phyloP scores from a whole-genome alignment of 2,329 filamentous ascomycete species.

The Hypoxylon sp. region DNA sequence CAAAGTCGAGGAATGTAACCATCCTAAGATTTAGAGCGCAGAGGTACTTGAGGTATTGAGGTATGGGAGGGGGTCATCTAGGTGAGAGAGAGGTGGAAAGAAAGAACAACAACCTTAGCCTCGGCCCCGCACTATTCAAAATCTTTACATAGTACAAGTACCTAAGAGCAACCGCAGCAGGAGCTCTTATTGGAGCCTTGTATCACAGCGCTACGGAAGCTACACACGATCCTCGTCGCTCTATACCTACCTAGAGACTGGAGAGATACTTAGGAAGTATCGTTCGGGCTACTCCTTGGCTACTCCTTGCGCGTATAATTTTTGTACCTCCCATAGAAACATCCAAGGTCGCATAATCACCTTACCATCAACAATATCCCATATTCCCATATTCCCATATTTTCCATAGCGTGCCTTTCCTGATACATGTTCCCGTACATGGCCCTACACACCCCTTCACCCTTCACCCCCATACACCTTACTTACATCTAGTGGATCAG shows the following conservation, averaged over 20 bases:
- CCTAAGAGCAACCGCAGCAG: conserved; percentile 32
- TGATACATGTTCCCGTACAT: conserved; percentile 9
- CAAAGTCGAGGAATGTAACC: conserved; percentile 17
- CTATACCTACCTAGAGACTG: conserved; percentile 18
- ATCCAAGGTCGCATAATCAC: conserved; percentile 26
- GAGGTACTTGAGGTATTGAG: conserved; percentile 22
- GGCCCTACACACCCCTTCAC: conserved; percentile 14
- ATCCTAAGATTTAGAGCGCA: conserved; percentile 9
- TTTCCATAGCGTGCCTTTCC: background rate
- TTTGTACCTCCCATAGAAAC: conserved; percentile 9
- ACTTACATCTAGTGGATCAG: conserved; percentile 41
- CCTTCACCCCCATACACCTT: conserved; percentile 22
- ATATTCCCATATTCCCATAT: too few species aligned
- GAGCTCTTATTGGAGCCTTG: conserved; percentile 39
- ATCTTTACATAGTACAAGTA: conserved; percentile 41
- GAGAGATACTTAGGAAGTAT: conserved; percentile 1
- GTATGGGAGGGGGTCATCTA: conserved; percentile 12
- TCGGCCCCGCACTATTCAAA: conserved; percentile 42
- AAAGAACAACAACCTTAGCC: conserved; percentile 16
- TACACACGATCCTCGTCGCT: conserved; percentile 41
- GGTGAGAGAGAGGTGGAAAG: conserved; percentile 35
- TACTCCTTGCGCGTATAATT: background rate
- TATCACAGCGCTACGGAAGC: conserved; percentile 40
- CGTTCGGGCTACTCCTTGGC: conserved; percentile 5
- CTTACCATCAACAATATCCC: conserved; percentile 14